Base-by-base conservation (phyloP, 1,284 basidiomycete species). In the Boletellus sp. region DNA sequence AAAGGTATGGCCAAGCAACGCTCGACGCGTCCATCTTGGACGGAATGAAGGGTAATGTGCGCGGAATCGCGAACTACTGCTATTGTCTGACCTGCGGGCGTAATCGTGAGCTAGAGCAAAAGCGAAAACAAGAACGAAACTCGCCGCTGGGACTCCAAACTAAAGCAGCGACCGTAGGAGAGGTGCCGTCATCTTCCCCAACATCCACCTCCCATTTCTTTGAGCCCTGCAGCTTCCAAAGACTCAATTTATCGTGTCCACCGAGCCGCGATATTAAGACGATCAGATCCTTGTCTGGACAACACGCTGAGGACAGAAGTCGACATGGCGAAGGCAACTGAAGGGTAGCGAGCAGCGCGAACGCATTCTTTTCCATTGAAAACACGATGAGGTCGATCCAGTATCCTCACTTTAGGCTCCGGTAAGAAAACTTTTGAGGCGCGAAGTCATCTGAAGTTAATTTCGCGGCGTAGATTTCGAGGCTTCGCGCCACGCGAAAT, bases 81-180 rank as follows among this genome's bases (percentile, higher is more conserved):
- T 55, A 90, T 78, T 36, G 73, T 81, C 60, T 84, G 82, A 42
- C 84, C 87, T 90, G 50, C 10, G 47, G 11, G 20, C 26, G 26
- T 13, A 46, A 32, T 38, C 47, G 53, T 53, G 45, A 59, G 51
- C 8, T 9, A 36, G 20, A 23, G 27, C 8, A 9, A 34, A 23
- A 14, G 20, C 32, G 16, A 33, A 22, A 45, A 26, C 29, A 42
- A 20, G 27, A 47, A 47, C 29, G 38, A 43, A 17, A 54, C 72
- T 53, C 68, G 87, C 87, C 86, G 64, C 86, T 84, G 4, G 88
- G 87, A 64, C 87, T 88, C 88, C 88, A 91, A 16, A 77, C 77
- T 34, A 91, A 56, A 47, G 72, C 79, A 23, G 77, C 71, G 29
- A 87, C 74, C 41, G 76, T 72, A 41, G 77, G 73, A 27, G 60